phyloP scores from a whole-genome alignment of 2,329 filamentous ascomycete genomes.

The Massarina eburnea region DNA sequence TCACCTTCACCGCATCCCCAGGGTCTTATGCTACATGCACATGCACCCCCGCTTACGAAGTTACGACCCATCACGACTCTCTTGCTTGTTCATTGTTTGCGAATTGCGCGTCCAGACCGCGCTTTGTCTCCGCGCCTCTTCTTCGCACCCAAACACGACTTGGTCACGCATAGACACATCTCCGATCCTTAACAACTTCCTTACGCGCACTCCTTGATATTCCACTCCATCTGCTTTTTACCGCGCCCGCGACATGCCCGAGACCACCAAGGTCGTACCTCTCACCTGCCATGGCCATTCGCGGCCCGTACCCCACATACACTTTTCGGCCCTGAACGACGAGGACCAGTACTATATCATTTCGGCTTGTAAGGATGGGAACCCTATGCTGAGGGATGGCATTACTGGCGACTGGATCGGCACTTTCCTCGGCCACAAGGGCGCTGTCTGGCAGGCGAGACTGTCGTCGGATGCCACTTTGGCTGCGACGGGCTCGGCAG shows the following conservation, averaged over 20 bases:
- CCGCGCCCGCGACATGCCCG: conserved; percentile 26
- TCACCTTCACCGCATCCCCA: conserved; percentile 2
- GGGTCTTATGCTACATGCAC: neutral
- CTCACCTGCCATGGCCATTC: conserved; percentile 95
- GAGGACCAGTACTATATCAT: conserved; percentile 89
- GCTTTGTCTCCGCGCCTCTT: conserved; percentile 1
- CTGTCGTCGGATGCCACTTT: conserved; percentile 84
- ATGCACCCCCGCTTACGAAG: conserved; percentile 18
- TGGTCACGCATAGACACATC: conserved; percentile 1
- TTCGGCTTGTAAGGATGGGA: conserved; percentile 95
- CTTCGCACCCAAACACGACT: neutral
- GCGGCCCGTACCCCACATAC: conserved; percentile 85
- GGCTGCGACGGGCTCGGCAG: conserved; percentile 90
- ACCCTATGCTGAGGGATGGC: conserved; percentile 96
- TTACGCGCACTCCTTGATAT: neutral
- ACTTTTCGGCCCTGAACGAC: conserved; percentile 81
- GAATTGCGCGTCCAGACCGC: conserved; percentile 8
- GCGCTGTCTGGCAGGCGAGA: conserved; percentile 94
- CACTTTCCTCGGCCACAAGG: conserved; percentile 97
- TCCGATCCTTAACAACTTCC: neutral
- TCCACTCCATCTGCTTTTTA: neutral
- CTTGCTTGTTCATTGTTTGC: conserved; percentile 19
- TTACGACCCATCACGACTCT: conserved; percentile 35
- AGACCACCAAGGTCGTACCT: conserved; percentile 69
- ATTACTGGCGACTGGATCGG: conserved; percentile 82